phyloP scores from a whole-genome alignment of 2,329 filamentous ascomycete genomes.

The Monilinia polystroma region DNA sequence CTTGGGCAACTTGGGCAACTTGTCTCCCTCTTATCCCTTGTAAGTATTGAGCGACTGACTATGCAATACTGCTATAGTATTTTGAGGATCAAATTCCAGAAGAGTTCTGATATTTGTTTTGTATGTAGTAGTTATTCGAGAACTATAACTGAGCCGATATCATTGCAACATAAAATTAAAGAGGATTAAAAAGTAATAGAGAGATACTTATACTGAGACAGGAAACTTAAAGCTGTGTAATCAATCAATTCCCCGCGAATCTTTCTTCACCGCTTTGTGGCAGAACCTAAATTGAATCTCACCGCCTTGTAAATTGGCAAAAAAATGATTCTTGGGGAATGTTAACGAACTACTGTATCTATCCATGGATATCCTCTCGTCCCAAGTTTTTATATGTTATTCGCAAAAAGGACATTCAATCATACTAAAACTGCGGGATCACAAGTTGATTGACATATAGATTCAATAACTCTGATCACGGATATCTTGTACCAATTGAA shows the following conservation, averaged over 20 bases:
- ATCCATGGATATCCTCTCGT: not conserved
- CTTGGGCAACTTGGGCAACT: not conserved
- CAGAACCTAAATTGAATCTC: not conserved
- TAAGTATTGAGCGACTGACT: not conserved
- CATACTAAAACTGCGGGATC: not conserved
- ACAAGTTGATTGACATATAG: not conserved
- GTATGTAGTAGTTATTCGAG: not conserved
- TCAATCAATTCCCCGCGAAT: too few species aligned
- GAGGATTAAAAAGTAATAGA: not conserved
- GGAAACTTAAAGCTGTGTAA: too few species aligned
- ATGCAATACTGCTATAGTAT: not conserved
- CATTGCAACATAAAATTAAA: not conserved
- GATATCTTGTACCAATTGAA: not conserved
- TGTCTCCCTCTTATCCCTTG: not conserved
- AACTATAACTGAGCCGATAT: not conserved
- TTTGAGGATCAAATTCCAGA: not conserved
- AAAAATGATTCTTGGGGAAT: constrained; percentile 5
- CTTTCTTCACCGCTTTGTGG: not conserved
- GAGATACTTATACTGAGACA: too few species aligned
- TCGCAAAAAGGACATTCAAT: not conserved
- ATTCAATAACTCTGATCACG: not conserved
- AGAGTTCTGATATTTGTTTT: not conserved
- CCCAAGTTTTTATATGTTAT: not conserved
- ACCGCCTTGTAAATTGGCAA: constrained; percentile 11
- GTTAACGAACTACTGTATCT: not conserved